phyloP scores from a whole-genome alignment of 2,329 filamentous ascomycete genomes.

The Alternaria sp. region DNA sequence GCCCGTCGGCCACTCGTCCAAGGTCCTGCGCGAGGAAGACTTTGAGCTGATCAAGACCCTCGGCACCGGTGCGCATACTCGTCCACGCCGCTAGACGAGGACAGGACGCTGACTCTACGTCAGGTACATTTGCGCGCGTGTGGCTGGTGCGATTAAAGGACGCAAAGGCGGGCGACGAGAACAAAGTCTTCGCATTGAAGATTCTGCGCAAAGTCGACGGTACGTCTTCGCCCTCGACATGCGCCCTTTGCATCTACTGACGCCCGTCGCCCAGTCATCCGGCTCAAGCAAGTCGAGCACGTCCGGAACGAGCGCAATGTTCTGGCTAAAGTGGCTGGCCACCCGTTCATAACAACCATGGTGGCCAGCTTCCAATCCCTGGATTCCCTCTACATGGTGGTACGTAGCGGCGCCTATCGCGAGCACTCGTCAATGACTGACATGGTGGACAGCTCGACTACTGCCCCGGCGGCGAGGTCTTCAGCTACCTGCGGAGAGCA shows the following conservation, averaged over 20 bases:
- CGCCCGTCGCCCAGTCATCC: conserved; percentile 64
- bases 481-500: conserved; percentile 79
- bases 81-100: not conserved
- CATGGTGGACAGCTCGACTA: conserved; percentile 67
- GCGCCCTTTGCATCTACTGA: conserved; percentile 25
- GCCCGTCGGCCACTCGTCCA: conserved; percentile 55
- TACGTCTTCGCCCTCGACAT: conserved; percentile 29
- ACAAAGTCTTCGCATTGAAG: conserved; percentile 80
- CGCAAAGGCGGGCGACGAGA: conserved; percentile 58
- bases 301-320: conserved; percentile 83
- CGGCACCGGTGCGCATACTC: conserved; percentile 67
- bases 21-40: conserved; percentile 60
- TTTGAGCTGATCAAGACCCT: conserved; percentile 78
- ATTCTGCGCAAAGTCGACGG: conserved; percentile 69
- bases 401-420: conserved; percentile 38
- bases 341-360: conserved; percentile 83
- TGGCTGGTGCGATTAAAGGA: conserved; percentile 74
- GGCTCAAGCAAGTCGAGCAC: conserved; percentile 85
- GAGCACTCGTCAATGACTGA: conserved; percentile 18
- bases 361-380: conserved; percentile 79
- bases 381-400: conserved; percentile 80
- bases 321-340: conserved; percentile 76
- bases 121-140: conserved; percentile 81
- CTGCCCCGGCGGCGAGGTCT: conserved; percentile 82
- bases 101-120: conserved; percentile 25